Base-by-base conservation (phyloP, 306 rosid genomes). In the Styphnolobium japonicum region DNA sequence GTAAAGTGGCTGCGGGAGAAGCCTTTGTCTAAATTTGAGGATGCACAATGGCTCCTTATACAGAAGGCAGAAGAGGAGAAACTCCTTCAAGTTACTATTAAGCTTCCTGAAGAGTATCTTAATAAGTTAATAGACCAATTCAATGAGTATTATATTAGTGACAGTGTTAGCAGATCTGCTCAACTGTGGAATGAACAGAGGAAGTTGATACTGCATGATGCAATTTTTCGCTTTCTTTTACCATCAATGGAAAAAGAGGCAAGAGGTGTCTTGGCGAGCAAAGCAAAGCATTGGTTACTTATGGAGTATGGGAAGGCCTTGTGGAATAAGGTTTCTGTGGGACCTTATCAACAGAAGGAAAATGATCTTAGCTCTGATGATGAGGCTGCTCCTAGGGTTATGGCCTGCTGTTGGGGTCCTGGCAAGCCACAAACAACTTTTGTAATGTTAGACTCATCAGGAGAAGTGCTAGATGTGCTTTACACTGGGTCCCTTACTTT, bases 361-460 rank as follows among this genome's bases (percentile, higher is more conserved):
- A 92, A 86, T 86, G 99, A 95, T 51, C 88, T 82, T 34, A 84
- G 85, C 77, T 88, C 93, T 14, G 98, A 93, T 40, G 99, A 93
- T 33, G 99, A 95, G 80, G 90, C 98, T 86, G 93, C 96, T 81
- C 98, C 98, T 14, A 84, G 96, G 90, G 99, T 95, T 79, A 91
- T 95, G 98, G 98, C 99, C 45, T 95, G 99, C 85, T 95, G 93
- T 82, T 95, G 99, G 97, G 98, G 99, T 67, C 97, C 98, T 68
- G 98, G 98, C 76, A 95, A 95, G 83, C 98, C 99, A 27, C 92
- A 86, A 37, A 95, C 99, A 67, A 95, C 98, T 80, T 95, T 95
- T 86, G 96, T 91, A 14, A 95, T 95, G 99, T 77, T 95, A 75
- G 99, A 95, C 85, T 91, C 99, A 51, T 86, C 97, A 0, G 99